These are phyloP conservation scores for Cupressus sempervirens DNA, from an alignment of 75 land plant genomes.

Conservation along the genomic window DNA sequence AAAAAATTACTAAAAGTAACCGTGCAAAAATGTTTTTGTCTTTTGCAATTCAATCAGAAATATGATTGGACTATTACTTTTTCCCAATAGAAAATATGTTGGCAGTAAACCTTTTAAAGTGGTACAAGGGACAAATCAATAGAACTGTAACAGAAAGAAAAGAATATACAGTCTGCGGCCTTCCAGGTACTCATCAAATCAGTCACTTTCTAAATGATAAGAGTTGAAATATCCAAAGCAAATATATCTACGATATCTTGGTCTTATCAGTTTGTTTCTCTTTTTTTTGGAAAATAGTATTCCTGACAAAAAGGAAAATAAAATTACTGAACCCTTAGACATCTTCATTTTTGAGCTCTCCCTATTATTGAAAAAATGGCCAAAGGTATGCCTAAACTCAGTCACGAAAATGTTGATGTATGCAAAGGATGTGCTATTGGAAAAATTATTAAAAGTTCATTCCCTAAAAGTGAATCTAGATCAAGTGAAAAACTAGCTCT, in stretches of 20 bases:
- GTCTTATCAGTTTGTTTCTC: neutral
- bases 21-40: neutral
- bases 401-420: no score
- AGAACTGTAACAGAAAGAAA: neutral
- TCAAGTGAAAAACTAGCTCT: no score
- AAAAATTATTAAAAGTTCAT: no score
- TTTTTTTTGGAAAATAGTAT: no score
- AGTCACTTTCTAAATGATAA: neutral
- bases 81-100: neutral
- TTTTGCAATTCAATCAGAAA: neutral
- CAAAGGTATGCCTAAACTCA: no score
- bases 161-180: neutral
- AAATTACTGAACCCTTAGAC: no score
- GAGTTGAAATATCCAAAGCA: neutral
- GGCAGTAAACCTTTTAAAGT: neutral
- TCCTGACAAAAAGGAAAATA: neutral
- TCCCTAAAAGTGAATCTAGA: no score
- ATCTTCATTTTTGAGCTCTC: no score
- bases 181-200: neutral
- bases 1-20: neutral
- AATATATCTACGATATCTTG: neutral
- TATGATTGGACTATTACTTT: neutral
- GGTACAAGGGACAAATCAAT: neutral
- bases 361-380: no score
- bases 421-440: no score